phyloP scores from a whole-genome alignment of 2,329 filamentous ascomycete genomes.

The Chalara sp. region DNA sequence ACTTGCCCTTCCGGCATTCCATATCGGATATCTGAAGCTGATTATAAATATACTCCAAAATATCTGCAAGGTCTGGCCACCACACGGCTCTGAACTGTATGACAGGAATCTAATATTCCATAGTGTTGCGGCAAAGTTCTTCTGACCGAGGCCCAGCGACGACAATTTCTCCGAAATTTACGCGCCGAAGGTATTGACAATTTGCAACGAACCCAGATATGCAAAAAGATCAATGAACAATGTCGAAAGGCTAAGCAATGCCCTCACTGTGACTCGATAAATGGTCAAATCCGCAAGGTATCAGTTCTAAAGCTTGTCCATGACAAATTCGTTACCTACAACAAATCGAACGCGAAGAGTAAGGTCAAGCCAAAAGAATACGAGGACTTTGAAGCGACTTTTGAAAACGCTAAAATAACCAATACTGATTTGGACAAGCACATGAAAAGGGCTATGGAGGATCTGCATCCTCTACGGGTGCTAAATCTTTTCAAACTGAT shows the following conservation, averaged over 20 bases:
- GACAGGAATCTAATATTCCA: not conserved
- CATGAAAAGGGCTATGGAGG: constrained; percentile 85
- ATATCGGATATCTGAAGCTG: constrained; percentile 92
- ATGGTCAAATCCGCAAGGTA: constrained; percentile 88
- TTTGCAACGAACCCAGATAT: constrained; percentile 72
- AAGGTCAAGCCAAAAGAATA: constrained; percentile 81
- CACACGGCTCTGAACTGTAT: constrained; percentile 2
- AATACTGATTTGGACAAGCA: constrained; percentile 87
- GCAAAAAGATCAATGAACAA: constrained; percentile 82
- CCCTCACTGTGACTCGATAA: constrained; percentile 71
- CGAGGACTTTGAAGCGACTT: constrained; percentile 77
- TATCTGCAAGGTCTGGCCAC: constrained; percentile 68
- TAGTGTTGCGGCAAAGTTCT: constrained; percentile 77
- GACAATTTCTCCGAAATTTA: constrained; percentile 71
- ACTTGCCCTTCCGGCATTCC: constrained; percentile 85
- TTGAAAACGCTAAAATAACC: constrained; percentile 68
- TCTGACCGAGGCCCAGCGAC: constrained; percentile 72
- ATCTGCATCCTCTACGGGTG: constrained; percentile 82
- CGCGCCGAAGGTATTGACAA: constrained; percentile 81
- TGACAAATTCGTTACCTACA: constrained; percentile 84
- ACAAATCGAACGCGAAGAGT: constrained; percentile 78
- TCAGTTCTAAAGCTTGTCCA: constrained; percentile 91
- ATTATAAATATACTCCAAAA: constrained; percentile 88
- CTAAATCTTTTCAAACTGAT: constrained; percentile 90
- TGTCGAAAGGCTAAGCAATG: constrained; percentile 84